These are phyloP conservation scores for Fusarium multiceps DNA, from an alignment of 2,329 filamentous ascomycete species.

Conservation along the genomic window DNA sequence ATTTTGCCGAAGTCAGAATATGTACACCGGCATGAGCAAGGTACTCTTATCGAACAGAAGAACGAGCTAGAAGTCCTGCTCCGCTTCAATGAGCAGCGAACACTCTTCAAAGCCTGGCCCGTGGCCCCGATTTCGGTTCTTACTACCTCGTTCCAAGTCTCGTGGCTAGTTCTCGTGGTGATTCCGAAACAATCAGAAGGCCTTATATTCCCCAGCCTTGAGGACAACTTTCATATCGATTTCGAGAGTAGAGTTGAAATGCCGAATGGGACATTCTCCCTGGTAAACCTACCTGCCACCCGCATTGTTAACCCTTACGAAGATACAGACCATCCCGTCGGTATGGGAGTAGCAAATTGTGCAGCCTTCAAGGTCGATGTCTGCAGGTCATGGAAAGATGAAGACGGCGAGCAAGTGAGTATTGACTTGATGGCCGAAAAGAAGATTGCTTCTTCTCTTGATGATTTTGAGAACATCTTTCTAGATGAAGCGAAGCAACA, in stretches of 20 bases:
- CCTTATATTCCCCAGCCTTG: constrained; percentile 43
- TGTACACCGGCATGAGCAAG: constrained; percentile 46
- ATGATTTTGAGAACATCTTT: constrained; percentile 30
- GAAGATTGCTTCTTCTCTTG: constrained; percentile 64
- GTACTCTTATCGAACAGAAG: constrained; percentile 50
- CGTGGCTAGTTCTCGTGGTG: constrained; percentile 50
- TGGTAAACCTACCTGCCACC: constrained; percentile 42
- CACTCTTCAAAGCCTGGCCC: constrained; percentile 44
- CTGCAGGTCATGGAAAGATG: constrained; percentile 45
- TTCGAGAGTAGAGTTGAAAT: constrained; percentile 39
- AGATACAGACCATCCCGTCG: constrained; percentile 10
- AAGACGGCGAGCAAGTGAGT: constrained; percentile 40
- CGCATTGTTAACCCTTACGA: constrained; percentile 51
- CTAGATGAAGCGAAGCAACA: constrained; percentile 33
- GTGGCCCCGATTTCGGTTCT: constrained; percentile 48
- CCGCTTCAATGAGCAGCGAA: constrained; percentile 42
- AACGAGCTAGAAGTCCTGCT: constrained; percentile 47
- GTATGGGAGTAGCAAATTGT: constrained; percentile 30
- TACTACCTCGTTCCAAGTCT: constrained; percentile 46
- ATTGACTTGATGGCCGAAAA: constrained; percentile 71
- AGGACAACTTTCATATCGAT: constrained; percentile 47
- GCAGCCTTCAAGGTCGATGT: constrained; percentile 53
- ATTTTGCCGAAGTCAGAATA: constrained; percentile 45
- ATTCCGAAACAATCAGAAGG: constrained; percentile 34
- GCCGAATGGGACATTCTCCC: constrained; percentile 38